These are phyloP conservation scores for Coniophora puteana DNA, from an alignment of 1,284 basidiomycete species.

Conservation along the genomic window DNA sequence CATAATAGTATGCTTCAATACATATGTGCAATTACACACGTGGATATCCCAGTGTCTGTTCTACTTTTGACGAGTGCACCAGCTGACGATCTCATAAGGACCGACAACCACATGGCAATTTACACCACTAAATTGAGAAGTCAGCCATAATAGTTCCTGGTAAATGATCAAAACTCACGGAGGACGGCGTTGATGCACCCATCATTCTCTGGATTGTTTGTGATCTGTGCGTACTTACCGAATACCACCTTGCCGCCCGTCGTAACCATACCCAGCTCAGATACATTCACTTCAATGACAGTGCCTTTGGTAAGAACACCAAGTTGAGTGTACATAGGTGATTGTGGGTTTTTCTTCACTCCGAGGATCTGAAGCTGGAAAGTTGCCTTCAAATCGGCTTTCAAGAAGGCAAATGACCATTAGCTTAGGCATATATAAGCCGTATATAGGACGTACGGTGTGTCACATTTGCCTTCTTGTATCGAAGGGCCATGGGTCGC, in stretches of 20 bases:
- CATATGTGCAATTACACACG: no score
- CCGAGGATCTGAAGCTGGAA: conserved; percentile 98
- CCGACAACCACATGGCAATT: not conserved
- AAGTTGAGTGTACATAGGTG: conserved; percentile 93
- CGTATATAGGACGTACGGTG: conserved; percentile 69
- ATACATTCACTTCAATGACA: conserved; percentile 97
- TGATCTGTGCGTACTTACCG: conserved; percentile 95
- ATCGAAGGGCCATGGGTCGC: conserved; percentile 94
- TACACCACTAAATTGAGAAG: not conserved
- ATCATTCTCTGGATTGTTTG: conserved; percentile 95
- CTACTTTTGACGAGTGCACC: no score
- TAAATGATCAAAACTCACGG: conserved; percentile 66
- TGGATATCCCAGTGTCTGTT: no score
- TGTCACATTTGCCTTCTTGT: conserved; percentile 98
- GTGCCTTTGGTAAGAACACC: conserved; percentile 99
- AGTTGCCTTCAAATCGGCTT: conserved; percentile 95
- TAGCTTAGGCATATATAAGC: conserved; percentile 3
- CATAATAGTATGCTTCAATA: no score
- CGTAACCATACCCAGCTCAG: conserved; percentile 97
- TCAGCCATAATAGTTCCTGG: no score
- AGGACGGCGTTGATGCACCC: conserved; percentile 96
- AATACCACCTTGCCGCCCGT: conserved; percentile 94
- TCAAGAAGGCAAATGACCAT: conserved; percentile 6
- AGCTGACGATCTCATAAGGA: no score
- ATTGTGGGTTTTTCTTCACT: conserved; percentile 99